Evolutionary conservation across 371 early-diverging fungal genomes (phyloP), one percentile per base, ranked within the genome.

Genomic region (Syncephalastrum monosporum): DNA sequence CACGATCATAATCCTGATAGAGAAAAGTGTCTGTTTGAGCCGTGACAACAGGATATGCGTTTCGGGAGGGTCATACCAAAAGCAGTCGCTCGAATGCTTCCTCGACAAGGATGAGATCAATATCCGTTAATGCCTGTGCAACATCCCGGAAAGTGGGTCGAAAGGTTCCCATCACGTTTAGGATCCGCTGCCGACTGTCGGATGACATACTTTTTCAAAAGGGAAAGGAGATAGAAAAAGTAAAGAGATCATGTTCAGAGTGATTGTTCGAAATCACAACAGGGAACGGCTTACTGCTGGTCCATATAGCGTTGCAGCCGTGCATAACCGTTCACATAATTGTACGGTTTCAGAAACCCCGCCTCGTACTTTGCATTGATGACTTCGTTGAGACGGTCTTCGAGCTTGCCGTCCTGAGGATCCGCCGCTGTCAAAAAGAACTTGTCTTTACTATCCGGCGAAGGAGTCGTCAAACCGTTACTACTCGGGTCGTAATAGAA

Each of bases 291-390:
- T 69, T 79, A 85, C 89, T 92, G 81, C 46, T 77, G 79, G 56
- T 97, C 96, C 94, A 97, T 94, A 71, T 92, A 95, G 48, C 77
- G 74, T 59, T 92, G 93, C 50, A 97, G 75, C 23, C 93, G 79
- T n/a, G 92, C 82, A 74, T 97, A 97, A 1, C 91, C 91, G 67
- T 83, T 89, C 57, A 92, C 91, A 74, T 95, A 95, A 72, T 96
- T 93, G 82, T 92, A 94, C 1, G 97, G 97, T 59, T 91, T 93
- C 27, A 97, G 75, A 55, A 94, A 82, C 0, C 97, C 97, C 3
- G 96, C 95, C 53, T 95, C 92, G 60, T 90, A 93, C 71, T 97
- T 97, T 25, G 94, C 94, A 64, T 88, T 88, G 69, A 96, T 91
- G 27, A 95, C 89, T 63, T 94, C 90, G 38, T 84, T 91, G 54